Evolutionary conservation across 306 rosid species (phyloP).

Genomic region (Lathyrus oleraceus): DNA sequence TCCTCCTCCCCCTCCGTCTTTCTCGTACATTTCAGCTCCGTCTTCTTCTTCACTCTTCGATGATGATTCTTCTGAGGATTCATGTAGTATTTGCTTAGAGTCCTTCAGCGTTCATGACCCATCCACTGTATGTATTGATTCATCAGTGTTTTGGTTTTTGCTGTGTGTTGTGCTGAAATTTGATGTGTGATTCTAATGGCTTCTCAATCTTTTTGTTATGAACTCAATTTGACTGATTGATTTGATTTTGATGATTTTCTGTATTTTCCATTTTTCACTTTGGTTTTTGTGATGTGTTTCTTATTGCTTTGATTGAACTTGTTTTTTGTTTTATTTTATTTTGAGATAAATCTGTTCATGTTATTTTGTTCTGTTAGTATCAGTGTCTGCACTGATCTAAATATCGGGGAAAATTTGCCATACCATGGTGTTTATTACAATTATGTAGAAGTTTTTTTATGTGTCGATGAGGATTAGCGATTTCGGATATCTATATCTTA

Average conservation of each 20-base stretch:
- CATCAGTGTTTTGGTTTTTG: neutral
- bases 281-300: neutral
- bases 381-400: neutral
- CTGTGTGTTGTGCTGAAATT: neutral
- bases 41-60: conserved; percentile 45
- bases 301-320: neutral
- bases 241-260: neutral
- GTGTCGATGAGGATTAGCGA: neutral
- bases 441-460: neutral
- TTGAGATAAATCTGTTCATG: conserved; percentile 2
- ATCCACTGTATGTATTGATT: conserved; percentile 54
- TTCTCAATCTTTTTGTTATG: neutral
- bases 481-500: conserved; percentile 15
- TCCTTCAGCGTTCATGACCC: conserved; percentile 70
- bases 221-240: neutral
- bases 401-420: neutral
- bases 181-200: conserved; percentile 19
- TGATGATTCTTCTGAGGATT: conserved; percentile 69
- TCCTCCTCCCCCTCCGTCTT: conserved; percentile 24
- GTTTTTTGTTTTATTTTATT: neutral
- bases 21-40: conserved; percentile 37
- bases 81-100: conserved; percentile 86
- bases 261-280: neutral
- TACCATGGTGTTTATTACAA: neutral
- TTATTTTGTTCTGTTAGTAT: conserved; percentile 26